Evolutionary conservation across 2,329 filamentous ascomycete species (phyloP).

Genomic region (Cordyceps pruinosa): DNA sequence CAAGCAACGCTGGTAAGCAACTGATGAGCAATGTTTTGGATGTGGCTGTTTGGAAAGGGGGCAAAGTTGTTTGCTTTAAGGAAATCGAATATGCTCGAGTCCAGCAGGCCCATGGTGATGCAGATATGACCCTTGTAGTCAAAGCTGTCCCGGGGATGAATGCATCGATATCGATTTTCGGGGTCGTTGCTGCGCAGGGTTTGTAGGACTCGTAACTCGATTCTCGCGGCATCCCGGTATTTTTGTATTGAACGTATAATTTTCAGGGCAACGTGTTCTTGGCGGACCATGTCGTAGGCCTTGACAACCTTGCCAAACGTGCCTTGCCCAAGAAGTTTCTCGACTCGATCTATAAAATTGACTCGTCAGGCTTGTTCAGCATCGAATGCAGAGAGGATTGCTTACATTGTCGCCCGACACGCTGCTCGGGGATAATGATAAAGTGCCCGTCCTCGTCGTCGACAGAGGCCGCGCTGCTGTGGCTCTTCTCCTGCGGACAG

Average conservation of each 20-base stretch:
- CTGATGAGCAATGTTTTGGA: conserved; percentile 12
- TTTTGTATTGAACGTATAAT: conserved; percentile 12
- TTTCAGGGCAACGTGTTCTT: conserved; percentile 12
- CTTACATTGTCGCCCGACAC: conserved; percentile 11
- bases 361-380: neutral
- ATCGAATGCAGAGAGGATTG: too few species aligned
- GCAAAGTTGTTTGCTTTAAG: conserved; percentile 11
- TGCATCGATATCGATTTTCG: conserved; percentile 8
- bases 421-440: conserved; percentile 70
- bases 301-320: conserved; percentile 10
- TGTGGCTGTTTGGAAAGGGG: conserved; percentile 11
- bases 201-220: conserved; percentile 10
- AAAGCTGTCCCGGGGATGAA: conserved; percentile 12
- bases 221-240: conserved; percentile 11
- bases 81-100: conserved; percentile 13
- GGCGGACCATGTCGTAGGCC: conserved; percentile 7
- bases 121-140: conserved; percentile 13
- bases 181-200: conserved; percentile 9
- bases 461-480: conserved; percentile 56
- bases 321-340: conserved; percentile 11
- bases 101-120: conserved; percentile 11
- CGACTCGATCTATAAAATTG: conserved; percentile 3
- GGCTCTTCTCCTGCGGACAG: conserved; percentile 17
- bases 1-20: conserved; percentile 13
- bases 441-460: conserved; percentile 93